phyloP scores from a whole-genome alignment of 1,284 basidiomycete species.

The Phaffia rhodozyma region DNA sequence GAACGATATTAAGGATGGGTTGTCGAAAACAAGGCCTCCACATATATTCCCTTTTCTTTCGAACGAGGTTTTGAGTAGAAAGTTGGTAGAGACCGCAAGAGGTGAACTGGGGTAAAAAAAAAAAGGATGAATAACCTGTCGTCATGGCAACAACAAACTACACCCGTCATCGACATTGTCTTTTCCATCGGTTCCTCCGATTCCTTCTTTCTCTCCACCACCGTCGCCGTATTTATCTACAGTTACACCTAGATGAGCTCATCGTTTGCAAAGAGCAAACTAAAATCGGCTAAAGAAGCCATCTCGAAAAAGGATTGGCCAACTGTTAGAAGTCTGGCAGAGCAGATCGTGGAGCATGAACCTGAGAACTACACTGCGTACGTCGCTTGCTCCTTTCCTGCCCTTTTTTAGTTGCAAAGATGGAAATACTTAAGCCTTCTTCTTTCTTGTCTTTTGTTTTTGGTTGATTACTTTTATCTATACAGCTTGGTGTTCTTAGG shows the following conservation, averaged over 20 bases:
- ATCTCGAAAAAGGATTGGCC: conserved; percentile 62
- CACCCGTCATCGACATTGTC: no score
- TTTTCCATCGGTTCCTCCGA: background rate
- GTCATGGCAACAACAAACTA: no score
- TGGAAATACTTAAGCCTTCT: background rate
- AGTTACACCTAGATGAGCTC: conserved; percentile 7
- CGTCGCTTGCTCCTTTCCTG: background rate
- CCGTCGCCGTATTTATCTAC: no score
- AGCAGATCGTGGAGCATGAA: conserved; percentile 56
- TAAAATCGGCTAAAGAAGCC: conserved; percentile 69
- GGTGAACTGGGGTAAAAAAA: no score
- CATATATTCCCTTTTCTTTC: no score
- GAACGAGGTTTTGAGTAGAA: no score
- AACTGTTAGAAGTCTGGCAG: conserved; percentile 53
- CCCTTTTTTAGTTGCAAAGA: background rate
- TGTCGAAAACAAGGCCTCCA: no score
- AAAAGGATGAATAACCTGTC: no score
- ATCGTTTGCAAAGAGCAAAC: conserved; percentile 51
- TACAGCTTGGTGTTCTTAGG: conserved; percentile 69
- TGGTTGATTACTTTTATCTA: background rate
- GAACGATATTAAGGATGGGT: no score
- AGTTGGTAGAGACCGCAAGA: no score
- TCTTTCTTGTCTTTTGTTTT: no score
- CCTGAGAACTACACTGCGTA: conserved; percentile 28
- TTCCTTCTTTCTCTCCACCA: background rate